Evolutionary conservation across 1,284 basidiomycete species (phyloP), one percentile per base, ranked within the genome.

Genomic region (Leccinum pachyderme): DNA sequence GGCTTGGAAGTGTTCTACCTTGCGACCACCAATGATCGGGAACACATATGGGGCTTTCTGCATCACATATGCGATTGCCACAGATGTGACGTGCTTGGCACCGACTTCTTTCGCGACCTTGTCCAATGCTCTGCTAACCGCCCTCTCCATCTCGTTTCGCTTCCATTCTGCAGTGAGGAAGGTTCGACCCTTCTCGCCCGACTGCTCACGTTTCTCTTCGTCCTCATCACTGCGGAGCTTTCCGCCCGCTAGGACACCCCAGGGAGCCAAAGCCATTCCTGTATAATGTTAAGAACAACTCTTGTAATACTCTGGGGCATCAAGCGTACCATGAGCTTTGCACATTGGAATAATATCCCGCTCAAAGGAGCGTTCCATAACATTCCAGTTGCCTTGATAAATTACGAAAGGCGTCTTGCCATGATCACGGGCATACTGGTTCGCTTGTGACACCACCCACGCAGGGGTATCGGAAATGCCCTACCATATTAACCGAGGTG

Each of bases 361-460:
- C 68, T 82, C 80, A 49, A 81, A 73, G 35, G 74, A 73, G 15
- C 80, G 73, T 9, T 67, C 47, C 52, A 79, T 66, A n/a, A 80
- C 70, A 55, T 72, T 80, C 80, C 81, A 83, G 25, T 61, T 59
- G n/a, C 81, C 81, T 60, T 83, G 80, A 60, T 83, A 83, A 55
- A 83, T 72, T 4, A 73, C 70, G 61, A 83, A 82, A 1, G 77
- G 79, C 0, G 77, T 75, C 61, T 79, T 73, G 12, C 75, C 77
- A 43, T 75, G 70, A 28, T 74, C 69, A 5, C 72, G 59, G 1
- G 72, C 72, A 32, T 74, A 76, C 46, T 71, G 68, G 52, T 76
- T 75, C 9, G 73, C 74, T 47, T 68, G 63, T 1, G 72, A 51
- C 11, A 75, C 75, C 2, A 75, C 59, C 74, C 74, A 75, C 2